Conservation (phyloP, 257 asterid genomes). For the Solanum megistacrolobum region DNA sequence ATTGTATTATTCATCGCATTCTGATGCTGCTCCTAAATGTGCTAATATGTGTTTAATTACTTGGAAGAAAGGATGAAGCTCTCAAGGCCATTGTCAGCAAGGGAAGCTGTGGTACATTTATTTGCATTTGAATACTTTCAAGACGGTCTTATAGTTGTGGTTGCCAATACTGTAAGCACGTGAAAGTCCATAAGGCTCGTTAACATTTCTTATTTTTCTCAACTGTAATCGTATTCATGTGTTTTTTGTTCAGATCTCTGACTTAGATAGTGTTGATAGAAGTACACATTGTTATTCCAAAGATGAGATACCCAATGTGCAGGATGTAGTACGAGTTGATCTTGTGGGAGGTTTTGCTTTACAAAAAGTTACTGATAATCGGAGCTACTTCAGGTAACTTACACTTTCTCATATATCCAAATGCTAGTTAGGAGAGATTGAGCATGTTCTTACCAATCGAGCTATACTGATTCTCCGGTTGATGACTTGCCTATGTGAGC, state of each 20-base stretch:
- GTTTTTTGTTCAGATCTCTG: conserved; percentile 50
- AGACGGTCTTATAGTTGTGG: conserved; percentile 69
- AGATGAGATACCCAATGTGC: conserved; percentile 53
- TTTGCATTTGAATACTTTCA: conserved; percentile 64
- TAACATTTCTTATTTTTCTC: not conserved
- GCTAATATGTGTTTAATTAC: conserved; percentile 24
- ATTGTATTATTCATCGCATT: not conserved
- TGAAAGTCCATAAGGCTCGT: not conserved
- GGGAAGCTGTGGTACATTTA: conserved; percentile 66
- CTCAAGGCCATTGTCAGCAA: conserved; percentile 83
- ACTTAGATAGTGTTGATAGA: conserved; percentile 39
- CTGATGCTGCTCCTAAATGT: not conserved
- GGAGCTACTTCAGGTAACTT: conserved; percentile 76
- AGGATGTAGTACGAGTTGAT: conserved; percentile 71
- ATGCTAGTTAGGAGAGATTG: not conserved
- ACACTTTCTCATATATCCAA: not conserved
- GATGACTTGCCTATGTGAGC: not conserved
- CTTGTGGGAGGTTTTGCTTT: conserved; percentile 77
- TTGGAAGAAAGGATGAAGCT: conserved; percentile 94
- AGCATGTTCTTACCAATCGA: not conserved
- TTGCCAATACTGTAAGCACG: conserved; percentile 60
- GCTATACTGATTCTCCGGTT: not conserved
- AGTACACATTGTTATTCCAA: conserved; percentile 58
- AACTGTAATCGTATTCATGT: not conserved
- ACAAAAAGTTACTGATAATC: conserved; percentile 50